Conservation (phyloP, 306 rosid genomes). For the Quercus gilva region DNA sequence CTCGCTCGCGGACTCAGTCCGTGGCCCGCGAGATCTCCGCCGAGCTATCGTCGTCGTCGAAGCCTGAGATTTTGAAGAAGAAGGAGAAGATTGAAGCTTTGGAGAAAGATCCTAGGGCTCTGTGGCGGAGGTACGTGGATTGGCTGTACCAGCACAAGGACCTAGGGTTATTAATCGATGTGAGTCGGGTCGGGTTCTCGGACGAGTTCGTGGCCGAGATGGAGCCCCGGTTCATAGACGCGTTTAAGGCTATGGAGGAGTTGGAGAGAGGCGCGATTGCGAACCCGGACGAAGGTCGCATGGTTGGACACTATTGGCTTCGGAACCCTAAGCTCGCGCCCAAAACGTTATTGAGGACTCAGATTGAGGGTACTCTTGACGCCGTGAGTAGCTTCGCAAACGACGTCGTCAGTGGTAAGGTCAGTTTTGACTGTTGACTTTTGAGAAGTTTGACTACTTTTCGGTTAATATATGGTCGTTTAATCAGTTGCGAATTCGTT, state of each 20-base stretch:
- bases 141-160: slow-evolving; percentile 96
- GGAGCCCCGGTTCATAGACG: slow-evolving; percentile 73
- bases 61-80: neutral
- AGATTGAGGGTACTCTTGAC: slow-evolving; percentile 75
- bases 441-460: too few relatives aligned
- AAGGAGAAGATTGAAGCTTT: slow-evolving; percentile 27
- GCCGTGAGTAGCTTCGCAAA: slow-evolving; percentile 53
- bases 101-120: slow-evolving; percentile 69
- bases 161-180: slow-evolving; percentile 58
- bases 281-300: slow-evolving; percentile 92
- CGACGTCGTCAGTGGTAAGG: slow-evolving; percentile 93
- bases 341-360: slow-evolving; percentile 45
- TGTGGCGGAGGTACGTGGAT: slow-evolving; percentile 79
- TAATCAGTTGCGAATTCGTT: neutral
- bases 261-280: slow-evolving; percentile 91
- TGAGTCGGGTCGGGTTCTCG: slow-evolving; percentile 89
- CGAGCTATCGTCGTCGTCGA: slow-evolving; percentile 22
- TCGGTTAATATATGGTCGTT: neutral
- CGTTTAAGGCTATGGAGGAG: slow-evolving; percentile 77
- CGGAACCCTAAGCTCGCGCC: slow-evolving; percentile 77
- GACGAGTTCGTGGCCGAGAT: slow-evolving; percentile 72
- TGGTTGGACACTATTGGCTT: slow-evolving; percentile 99
- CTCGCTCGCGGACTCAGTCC: slow-evolving; percentile 36
- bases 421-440: slow-evolving; percentile 29
- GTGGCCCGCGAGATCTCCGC: slow-evolving; percentile 69